Evolutionary conservation across 2,329 filamentous ascomycete species (phyloP).

Genomic region (Phyllosticta citriasiana): DNA sequence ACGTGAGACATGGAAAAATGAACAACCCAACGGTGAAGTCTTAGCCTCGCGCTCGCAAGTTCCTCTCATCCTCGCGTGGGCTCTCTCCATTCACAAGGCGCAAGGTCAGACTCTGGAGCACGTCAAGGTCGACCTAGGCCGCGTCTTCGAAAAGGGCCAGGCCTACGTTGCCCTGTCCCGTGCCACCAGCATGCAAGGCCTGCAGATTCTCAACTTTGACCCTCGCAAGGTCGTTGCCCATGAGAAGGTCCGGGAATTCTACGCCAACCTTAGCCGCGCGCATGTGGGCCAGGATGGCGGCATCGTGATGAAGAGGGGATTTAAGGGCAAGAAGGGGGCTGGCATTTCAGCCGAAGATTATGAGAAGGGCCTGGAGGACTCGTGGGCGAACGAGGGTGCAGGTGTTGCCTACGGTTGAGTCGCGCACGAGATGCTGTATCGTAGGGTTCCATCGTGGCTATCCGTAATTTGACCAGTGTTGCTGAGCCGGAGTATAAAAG

Average conservation of each 20-base stretch:
- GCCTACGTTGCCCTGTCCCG: conserved; percentile 94
- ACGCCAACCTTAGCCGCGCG: conserved; percentile 67
- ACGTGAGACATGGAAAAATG: conserved; percentile 90
- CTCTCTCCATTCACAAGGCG: conserved; percentile 93
- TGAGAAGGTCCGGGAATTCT: conserved; percentile 74
- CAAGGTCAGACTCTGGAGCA: conserved; percentile 90
- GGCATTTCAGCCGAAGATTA: conserved; percentile 19
- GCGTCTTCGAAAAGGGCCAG: conserved; percentile 93
- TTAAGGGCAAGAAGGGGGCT: conserved; percentile 12
- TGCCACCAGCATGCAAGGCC: conserved; percentile 74
- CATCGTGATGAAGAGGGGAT: conserved; percentile 20
- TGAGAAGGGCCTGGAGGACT: conserved; percentile 17
- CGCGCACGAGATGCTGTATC: too few species aligned
- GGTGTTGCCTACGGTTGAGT: too few species aligned
- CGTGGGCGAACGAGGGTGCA: too few species aligned
- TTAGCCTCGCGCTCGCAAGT: conserved; percentile 69
- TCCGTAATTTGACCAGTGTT: too few species aligned
- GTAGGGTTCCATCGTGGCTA: too few species aligned
- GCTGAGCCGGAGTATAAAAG: too few species aligned
- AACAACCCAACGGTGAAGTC: conserved; percentile 88
- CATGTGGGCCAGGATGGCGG: conserved; percentile 36
- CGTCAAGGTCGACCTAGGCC: conserved; percentile 87
- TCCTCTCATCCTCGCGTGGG: conserved; percentile 92
- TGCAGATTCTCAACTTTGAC: conserved; percentile 84
- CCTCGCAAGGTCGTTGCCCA: conserved; percentile 91